A percentile compares a stretch with the other conserved stretches of the same genome.
Evolutionary conservation across 441 rosid genomes (phyloP).

Genomic region (Kokia cookei): DNA sequence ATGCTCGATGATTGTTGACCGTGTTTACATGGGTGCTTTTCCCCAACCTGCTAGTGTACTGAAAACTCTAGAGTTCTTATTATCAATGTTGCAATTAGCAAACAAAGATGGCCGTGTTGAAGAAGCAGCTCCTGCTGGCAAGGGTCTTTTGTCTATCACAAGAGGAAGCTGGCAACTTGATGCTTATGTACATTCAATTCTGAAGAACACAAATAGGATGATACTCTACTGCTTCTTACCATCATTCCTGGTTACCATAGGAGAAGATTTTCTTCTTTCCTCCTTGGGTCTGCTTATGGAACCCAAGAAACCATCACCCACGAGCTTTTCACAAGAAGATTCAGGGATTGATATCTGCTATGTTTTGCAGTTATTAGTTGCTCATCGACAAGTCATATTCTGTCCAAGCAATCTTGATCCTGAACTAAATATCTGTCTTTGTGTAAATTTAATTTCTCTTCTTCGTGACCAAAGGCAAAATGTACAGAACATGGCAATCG

Average conservation of each 20-base stretch:
- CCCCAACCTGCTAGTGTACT: constrained; percentile 86
- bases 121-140: constrained; percentile 85
- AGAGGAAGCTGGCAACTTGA: constrained; percentile 93
- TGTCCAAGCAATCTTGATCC: constrained; percentile 96
- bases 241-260: constrained; percentile 74
- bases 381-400: constrained; percentile 85
- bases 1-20: constrained; percentile 97
- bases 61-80: constrained; percentile 84
- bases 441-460: constrained; percentile 86
- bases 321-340: constrained; percentile 59
- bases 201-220: constrained; percentile 92
- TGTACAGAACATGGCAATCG: constrained; percentile 85
- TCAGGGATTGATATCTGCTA: constrained; percentile 79
- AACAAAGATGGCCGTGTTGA: constrained; percentile 98
- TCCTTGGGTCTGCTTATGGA: constrained; percentile 75
- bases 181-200: constrained; percentile 86
- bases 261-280: constrained; percentile 87
- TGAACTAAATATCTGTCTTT: constrained; percentile 91
- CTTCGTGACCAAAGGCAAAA: constrained; percentile 76
- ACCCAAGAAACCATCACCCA: constrained; percentile 52
- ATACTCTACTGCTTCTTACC: constrained; percentile 94
- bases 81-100: constrained; percentile 96
- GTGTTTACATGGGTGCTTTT: constrained; percentile 96
- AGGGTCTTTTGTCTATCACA: constrained; percentile 81
- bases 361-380: constrained; percentile 86